Base-by-base conservation (phyloP, 2,329 filamentous ascomycete genomes). In the Rugonectria rugulosa region DNA sequence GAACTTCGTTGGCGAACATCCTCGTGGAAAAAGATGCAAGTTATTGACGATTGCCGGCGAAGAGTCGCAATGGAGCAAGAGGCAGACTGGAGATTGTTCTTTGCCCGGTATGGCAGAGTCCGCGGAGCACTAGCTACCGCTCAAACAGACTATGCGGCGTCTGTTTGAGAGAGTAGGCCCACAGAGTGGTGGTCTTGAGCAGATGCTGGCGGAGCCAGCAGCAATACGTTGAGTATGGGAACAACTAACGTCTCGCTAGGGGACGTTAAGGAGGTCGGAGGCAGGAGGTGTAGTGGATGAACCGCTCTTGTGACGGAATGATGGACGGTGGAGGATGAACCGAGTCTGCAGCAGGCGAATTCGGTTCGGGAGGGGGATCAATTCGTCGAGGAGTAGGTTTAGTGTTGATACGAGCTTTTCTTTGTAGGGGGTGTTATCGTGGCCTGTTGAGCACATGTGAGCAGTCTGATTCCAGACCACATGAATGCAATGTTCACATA, bases 121-220 rank as follows among this genome's bases (percentile, higher is more conserved):
- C 83, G 88, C 89, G 90, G 90, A 95, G 92, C 92, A 91, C 92
- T 92, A 90, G 92, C 92, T 96, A 88, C 90, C 87, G 84, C 91
- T 87, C 91, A 96, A 92, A 94, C 91, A 91, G 93, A 93, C 89
- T 86, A 89, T 92, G 89, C 86, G 87, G 88, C 83, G 90, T 90
- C 83, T 90, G 92, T 85, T 87, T 90, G 91, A 93, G 91, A 93
- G 90, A 95, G 91, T 92, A 95, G 92, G 91, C 92, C 91, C 92
- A 95, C 89, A 86, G 84, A 82, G 84, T 77, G 63, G 81, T 83
- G 81, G 79, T 80, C 75, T 76, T 77, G 70, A 68, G 71, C 77
- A 77, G 81, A 84, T 85, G 90, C 89, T 94, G 90, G 92, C 90
- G 85, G 85, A 89, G 90, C 91, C 90, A 92, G 90, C 89, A 86